Conservation (phyloP, 2,329 filamentous ascomycete genomes). For the Trematosphaeria pertusa region DNA sequence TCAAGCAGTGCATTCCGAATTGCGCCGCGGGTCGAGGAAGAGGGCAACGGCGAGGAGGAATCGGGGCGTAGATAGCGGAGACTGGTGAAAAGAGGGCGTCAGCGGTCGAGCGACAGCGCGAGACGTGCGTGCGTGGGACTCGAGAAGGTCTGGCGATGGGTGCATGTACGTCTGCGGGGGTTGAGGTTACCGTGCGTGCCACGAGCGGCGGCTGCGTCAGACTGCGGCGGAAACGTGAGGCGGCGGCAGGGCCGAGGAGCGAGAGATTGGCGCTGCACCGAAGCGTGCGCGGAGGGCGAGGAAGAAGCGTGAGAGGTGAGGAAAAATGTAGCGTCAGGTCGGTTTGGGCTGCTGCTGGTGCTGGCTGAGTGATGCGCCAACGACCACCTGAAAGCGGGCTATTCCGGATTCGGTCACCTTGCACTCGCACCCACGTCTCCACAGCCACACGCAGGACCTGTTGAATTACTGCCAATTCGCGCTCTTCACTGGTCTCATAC, state of each 20-base stretch:
- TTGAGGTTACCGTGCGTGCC: slow-evolving; percentile 19
- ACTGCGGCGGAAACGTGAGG: slow-evolving; percentile 7
- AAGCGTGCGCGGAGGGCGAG: not conserved
- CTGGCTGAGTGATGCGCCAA: not conserved
- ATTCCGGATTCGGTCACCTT: not conserved
- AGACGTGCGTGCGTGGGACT: slow-evolving; percentile 20
- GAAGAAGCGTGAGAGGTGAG: not conserved
- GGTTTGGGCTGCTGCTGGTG: slow-evolving; percentile 1
- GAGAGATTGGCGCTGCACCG: not conserved
- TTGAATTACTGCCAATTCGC: too few species aligned
- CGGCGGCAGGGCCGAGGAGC: slow-evolving; percentile 2
- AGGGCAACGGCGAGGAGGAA: slow-evolving; percentile 13
- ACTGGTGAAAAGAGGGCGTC: slow-evolving; percentile 10
- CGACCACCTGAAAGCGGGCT: too few species aligned
- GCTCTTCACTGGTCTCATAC: too few species aligned
- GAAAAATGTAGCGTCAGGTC: slow-evolving; percentile 2
- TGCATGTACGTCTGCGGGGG: slow-evolving; percentile 16
- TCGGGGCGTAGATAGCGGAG: not conserved
- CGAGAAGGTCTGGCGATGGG: slow-evolving; percentile 22
- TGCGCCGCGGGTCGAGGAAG: slow-evolving; percentile 22
- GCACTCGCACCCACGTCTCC: not conserved
- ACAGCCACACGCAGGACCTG: too few species aligned
- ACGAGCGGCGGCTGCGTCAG: slow-evolving; percentile 22
- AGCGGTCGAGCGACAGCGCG: slow-evolving; percentile 17
- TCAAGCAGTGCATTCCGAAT: slow-evolving; percentile 44